Conservation (phyloP, 306 rosid species). For the Begonia loranthoides region DNA sequence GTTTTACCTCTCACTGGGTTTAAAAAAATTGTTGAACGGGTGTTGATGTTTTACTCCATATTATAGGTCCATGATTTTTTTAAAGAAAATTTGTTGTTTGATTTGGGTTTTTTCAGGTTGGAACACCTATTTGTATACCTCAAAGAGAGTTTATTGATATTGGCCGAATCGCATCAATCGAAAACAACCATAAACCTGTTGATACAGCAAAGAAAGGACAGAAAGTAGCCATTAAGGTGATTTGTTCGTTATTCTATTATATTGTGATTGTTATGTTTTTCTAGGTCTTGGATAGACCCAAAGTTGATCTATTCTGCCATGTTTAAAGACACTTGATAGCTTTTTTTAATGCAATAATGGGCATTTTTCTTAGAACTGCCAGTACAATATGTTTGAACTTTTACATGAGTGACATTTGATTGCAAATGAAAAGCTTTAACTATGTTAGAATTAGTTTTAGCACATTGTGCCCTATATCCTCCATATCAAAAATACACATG, state of each 20-base stretch:
- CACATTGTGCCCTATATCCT: too few relatives aligned
- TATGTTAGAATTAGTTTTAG: too few relatives aligned
- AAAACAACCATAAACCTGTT: constrained; percentile 83
- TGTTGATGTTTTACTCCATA: neutral
- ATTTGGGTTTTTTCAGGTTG: constrained; percentile 35
- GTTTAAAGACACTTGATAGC: neutral
- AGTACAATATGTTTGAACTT: too few relatives aligned
- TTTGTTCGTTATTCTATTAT: neutral
- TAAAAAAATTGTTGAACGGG: neutral
- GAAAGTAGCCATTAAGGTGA: constrained; percentile 83
- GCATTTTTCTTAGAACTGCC: too few relatives aligned
- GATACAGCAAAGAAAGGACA: constrained; percentile 85
- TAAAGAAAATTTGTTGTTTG: neutral
- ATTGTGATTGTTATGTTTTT: constrained; percentile 2
- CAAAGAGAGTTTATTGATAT: constrained; percentile 71
- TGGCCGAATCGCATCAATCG: constrained; percentile 79
- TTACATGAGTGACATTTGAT: too few relatives aligned
- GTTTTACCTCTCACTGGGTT: neutral
- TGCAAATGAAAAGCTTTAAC: too few relatives aligned
- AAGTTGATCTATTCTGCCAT: neutral
- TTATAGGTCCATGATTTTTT: neutral
- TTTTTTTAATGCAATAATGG: too few relatives aligned
- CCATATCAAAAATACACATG: too few relatives aligned
- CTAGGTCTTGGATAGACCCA: too few relatives aligned
- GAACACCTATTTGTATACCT: constrained; percentile 91